Conservation (phyloP, 257 asterid genomes). For the Sherardia arvensis region DNA sequence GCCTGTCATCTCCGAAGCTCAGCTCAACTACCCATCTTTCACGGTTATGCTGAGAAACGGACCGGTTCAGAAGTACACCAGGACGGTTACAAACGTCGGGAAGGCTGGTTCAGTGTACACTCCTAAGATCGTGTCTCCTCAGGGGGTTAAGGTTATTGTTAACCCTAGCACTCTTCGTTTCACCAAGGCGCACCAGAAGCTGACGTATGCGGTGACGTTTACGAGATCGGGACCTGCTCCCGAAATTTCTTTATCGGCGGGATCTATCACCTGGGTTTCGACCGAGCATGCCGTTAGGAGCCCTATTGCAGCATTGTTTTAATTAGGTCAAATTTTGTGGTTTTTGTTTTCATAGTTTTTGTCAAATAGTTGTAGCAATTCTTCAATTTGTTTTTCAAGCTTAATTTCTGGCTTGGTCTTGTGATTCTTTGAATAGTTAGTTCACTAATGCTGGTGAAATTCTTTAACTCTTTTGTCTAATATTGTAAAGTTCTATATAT, state of each 20-base stretch:
- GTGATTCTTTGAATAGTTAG: too few species aligned
- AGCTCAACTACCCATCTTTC: constrained; percentile 14
- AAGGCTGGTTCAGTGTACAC: not conserved
- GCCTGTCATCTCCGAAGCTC: not conserved
- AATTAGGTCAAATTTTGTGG: not conserved
- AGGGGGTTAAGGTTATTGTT: not conserved
- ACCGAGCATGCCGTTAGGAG: not conserved
- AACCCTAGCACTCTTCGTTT: not conserved
- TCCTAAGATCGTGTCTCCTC: not conserved
- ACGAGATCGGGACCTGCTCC: too few species aligned
- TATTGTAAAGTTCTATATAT: too few species aligned
- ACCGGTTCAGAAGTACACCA: not conserved
- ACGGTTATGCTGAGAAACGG: not conserved
- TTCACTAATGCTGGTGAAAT: too few species aligned
- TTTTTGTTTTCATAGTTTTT: not conserved
- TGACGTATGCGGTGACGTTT: constrained; percentile 13
- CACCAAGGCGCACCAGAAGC: constrained; percentile 5
- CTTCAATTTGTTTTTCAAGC: not conserved
- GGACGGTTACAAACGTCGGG: constrained; percentile 13
- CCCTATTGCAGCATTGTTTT: not conserved
- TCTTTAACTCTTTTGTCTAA: too few species aligned
- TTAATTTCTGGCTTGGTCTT: too few species aligned
- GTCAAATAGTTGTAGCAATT: not conserved
- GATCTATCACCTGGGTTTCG: not conserved
- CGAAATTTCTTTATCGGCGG: not conserved